Base-by-base conservation (phyloP, 345 rosid species). In the Eucalyptus guilfoylei region DNA sequence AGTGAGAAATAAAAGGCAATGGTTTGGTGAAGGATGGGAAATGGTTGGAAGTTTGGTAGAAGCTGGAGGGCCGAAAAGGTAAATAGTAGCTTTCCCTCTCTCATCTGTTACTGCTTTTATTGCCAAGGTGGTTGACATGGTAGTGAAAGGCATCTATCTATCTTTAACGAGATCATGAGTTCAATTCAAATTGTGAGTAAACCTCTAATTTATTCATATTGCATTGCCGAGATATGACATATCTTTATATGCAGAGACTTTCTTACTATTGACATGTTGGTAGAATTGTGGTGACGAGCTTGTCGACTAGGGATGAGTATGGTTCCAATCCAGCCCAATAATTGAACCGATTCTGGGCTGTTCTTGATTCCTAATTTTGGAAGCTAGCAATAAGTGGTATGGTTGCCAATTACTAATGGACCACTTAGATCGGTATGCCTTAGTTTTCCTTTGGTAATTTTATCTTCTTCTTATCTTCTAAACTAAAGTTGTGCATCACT, bases 291-390 rank as follows among this genome's bases (percentile, higher is more conserved):
- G 8, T 17, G 44, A 37, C 4, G 8, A 12, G 2, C 45, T 5
- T 21, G 9, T 76, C 47, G 2, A 72, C 8, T 37, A 19, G 45
- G 8, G 7, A 4, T 19, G 24, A 72, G 26, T 11, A 72, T 0
- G 1, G 0, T 19, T 24, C 26, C 14, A 10, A 5, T 76, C 47
- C 1, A 40, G 2, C 11, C 14, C 2, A 0, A 21, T 4, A 11
- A 11, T 6, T 4, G 11, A 13, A 64, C 2, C 9, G 2, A 5
- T 62, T 28, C 0, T 13, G 1, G 2, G 3, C 3, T 15, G 0
- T 64, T 64, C 40, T 8, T 1, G 5, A 1, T 64, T 64, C 16
- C 24, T 4, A 11, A 5, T 21, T 76, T 11, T 12, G 15, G 34
- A 30, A 62, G 15, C 17, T 23, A 3, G 13, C 4, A 72, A 34